These are phyloP conservation scores for Parachlorella kessleri DNA, from an alignment of 139 green algal species.

Conservation along the genomic window DNA sequence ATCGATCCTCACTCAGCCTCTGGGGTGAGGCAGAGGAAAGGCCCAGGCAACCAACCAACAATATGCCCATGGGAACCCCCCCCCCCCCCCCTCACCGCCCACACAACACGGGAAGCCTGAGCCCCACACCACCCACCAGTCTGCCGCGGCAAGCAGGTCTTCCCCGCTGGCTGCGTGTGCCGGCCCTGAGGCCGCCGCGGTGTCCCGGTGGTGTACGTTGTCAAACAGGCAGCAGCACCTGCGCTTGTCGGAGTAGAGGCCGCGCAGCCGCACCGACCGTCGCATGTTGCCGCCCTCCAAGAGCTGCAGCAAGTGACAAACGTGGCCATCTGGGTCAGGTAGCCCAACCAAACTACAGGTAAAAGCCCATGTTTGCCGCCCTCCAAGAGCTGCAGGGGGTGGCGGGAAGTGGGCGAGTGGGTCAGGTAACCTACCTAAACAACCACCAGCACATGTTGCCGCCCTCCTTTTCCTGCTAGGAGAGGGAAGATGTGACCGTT, in stretches of 20 bases:
- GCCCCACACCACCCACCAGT: slow-evolving; percentile 10
- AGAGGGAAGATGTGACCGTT: too few relatives aligned
- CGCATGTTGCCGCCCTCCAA: slow-evolving; percentile 29
- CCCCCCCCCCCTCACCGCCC: too few relatives aligned
- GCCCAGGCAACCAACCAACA: too few relatives aligned
- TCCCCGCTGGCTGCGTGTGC: neutral
- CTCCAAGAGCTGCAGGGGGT: neutral
- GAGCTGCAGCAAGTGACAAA: slow-evolving; percentile 27
- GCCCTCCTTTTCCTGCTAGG: too few relatives aligned
- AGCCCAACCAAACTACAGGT: too few relatives aligned
- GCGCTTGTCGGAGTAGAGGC: slow-evolving; percentile 61
- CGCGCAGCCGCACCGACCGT: slow-evolving; percentile 37
- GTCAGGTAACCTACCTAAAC: neutral
- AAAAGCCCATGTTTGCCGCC: neutral
- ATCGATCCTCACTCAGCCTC: too few relatives aligned
- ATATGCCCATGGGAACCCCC: too few relatives aligned
- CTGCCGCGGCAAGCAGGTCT: slow-evolving; percentile 24
- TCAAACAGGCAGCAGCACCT: slow-evolving; percentile 57
- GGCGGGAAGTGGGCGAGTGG: neutral
- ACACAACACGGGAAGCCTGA: too few relatives aligned
- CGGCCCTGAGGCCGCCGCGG: neutral
- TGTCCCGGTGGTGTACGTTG: slow-evolving; percentile 57
- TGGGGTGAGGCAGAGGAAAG: too few relatives aligned
- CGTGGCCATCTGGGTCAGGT: neutral
- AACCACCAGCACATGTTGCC: neutral